These are phyloP conservation scores for Chenopodium quinoa DNA, from an alignment of 148 eudicot species.

Conservation along the genomic window DNA sequence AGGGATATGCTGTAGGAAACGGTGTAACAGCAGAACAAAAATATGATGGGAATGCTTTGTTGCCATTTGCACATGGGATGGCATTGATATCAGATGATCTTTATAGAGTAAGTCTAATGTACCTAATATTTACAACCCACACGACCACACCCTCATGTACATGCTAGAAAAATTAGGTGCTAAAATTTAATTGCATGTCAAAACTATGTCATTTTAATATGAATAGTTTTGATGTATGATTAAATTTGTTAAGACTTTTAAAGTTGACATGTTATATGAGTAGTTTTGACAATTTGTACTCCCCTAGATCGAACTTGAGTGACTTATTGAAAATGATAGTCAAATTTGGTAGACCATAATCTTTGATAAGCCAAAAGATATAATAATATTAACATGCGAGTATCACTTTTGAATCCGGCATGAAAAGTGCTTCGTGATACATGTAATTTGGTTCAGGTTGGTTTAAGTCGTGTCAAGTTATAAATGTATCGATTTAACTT, in stretches of 20 bases:
- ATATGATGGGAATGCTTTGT: constrained; percentile 45
- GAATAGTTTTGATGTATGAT: background rate
- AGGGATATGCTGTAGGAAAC: constrained; percentile 62
- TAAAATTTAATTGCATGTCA: background rate
- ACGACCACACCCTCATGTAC: background rate
- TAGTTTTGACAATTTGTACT: background rate
- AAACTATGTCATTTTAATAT: background rate
- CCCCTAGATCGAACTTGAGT: background rate
- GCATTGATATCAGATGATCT: constrained; percentile 52
- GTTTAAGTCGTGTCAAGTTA: too few relatives aligned
- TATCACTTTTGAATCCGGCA: too few relatives aligned
- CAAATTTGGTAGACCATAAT: too few relatives aligned
- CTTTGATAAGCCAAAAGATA: too few relatives aligned
- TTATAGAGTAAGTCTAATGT: constrained; percentile 38
- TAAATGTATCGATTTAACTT: too few relatives aligned
- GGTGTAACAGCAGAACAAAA: constrained; percentile 43
- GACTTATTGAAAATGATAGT: too few relatives aligned
- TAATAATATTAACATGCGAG: too few relatives aligned
- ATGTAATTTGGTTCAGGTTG: too few relatives aligned
- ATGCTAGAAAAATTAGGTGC: background rate
- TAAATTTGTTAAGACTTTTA: background rate
- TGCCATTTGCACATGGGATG: constrained; percentile 65
- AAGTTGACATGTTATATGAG: too few relatives aligned
- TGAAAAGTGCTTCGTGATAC: too few relatives aligned
- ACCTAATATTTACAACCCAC: constrained; percentile 8